Evolutionary conservation across 768 basidiomycete genomes (phyloP), one percentile per base, ranked within the genome.

Genomic region (Tricholoma terreum): DNA sequence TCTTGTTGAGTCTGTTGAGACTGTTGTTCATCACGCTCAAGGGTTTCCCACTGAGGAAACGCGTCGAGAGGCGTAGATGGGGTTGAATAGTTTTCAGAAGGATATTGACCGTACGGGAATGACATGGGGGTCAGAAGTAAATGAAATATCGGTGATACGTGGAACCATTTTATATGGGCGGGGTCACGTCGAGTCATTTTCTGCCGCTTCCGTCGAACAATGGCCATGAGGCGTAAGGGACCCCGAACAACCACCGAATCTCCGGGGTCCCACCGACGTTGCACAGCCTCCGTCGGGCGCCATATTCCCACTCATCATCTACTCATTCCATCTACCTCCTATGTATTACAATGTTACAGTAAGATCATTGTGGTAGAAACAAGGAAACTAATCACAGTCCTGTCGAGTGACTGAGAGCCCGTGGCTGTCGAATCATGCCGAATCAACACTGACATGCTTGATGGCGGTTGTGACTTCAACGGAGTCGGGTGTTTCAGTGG

Each of bases 21-120:
- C n/a, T 71, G 71, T n/a, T 73, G 76, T 60, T 73, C 69, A 61
- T 77, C 69, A 63, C 69, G 73, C 60, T 81, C 72, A 60, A 74
- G 70, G 27, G 74, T 73, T 65, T 74, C 71, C 75, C 77, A 75
- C 58, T 75, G 67, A 56, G 75, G 75, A 69, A 77, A 55, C 61
- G 61, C 46, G 68, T 69, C 72, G 64, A 73, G 73, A 10, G 82
- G 80, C 11, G 81, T 81, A 24, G 80, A 67, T 46, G 82, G 77
- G 62, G 73, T 73, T 27, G 81, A 79, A 67, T 75, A 75, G 66
- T 75, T 72, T 68, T 80, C 80, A 65, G 70, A 71, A 62, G 73
- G 67, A 71, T 75, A 77, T 61, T 78, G 76, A 60, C 67, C 67
- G 63, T 69, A 77, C 60, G 76, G 75, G 71, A 77, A 81, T 67